A percentile compares a stretch with the other conserved stretches of the same genome.
phyloP scores from a whole-genome alignment of 179 eudicot genomes.

The Beta macrorhiza region DNA sequence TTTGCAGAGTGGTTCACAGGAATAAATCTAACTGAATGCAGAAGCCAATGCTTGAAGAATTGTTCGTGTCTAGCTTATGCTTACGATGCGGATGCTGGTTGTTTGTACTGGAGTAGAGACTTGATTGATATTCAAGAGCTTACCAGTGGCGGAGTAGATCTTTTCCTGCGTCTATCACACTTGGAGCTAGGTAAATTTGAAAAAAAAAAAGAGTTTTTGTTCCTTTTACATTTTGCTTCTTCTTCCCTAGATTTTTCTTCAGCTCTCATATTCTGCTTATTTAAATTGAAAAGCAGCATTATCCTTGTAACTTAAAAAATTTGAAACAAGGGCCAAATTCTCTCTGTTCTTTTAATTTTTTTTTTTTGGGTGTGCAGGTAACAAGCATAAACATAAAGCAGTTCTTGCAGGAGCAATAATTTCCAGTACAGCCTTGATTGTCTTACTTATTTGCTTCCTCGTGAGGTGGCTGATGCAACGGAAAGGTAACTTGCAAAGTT shows the following conservation, averaged over 20 bases:
- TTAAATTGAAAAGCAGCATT: no score
- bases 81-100: slow-evolving; percentile 35
- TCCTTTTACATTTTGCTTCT: background rate
- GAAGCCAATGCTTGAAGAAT: slow-evolving; percentile 25
- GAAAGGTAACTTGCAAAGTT: no score
- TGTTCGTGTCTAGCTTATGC: slow-evolving; percentile 39
- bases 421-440: no score
- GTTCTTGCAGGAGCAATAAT: no score
- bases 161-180: slow-evolving; percentile 28
- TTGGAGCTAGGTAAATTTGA: slow-evolving; percentile 26
- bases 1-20: slow-evolving; percentile 31
- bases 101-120: slow-evolving; percentile 34
- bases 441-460: no score
- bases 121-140: slow-evolving; percentile 34
- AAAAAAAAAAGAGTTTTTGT: no score
- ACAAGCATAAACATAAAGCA: background rate
- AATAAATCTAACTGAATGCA: slow-evolving; percentile 26
- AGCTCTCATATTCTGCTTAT: no score
- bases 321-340: no score
- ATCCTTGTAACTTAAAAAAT: no score
- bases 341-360: no score
- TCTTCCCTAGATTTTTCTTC: background rate
- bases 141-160: slow-evolving; percentile 24
- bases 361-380: background rate
- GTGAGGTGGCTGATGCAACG: no score